These are phyloP conservation scores for Coprinellus micaceus DNA, from an alignment of 768 basidiomycete species.

Conservation along the genomic window DNA sequence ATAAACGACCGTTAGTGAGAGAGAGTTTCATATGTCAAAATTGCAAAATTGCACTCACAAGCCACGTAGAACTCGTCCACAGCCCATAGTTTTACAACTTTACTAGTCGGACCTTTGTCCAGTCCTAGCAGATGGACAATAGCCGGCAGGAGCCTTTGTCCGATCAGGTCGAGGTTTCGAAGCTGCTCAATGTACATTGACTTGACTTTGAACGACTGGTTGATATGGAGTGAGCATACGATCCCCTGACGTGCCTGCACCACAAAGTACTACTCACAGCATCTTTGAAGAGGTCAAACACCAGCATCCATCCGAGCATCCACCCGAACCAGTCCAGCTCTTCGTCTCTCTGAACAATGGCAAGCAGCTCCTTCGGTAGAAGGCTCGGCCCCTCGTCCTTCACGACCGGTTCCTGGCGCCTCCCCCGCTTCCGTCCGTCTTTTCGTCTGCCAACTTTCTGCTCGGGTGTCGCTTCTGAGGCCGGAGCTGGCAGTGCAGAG, in stretches of 20 bases:
- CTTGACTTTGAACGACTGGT: conserved; percentile 85
- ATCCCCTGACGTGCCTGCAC: too few relatives aligned
- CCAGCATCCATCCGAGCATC: conserved; percentile 87
- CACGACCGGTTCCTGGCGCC: conserved; percentile 9
- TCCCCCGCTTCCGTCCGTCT: conserved; percentile 1
- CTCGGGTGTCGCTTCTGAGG: background rate
- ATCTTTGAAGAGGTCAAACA: conserved; percentile 79
- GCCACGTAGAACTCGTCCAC: conserved; percentile 81
- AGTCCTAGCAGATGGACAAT: conserved; percentile 66
- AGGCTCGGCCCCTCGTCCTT: conserved; percentile 9
- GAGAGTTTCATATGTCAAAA: background rate
- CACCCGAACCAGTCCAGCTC: conserved; percentile 46
- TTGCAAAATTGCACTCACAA: conserved; percentile 39
- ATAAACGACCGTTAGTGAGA: too few relatives aligned
- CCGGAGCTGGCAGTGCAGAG: background rate
- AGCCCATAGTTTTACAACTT: conserved; percentile 80
- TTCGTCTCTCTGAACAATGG: conserved; percentile 48
- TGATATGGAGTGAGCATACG: too few relatives aligned
- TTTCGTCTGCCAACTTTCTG: conserved; percentile 1
- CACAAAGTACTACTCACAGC: conserved; percentile 74
- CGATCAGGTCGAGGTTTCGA: conserved; percentile 63
- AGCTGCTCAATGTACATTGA: conserved; percentile 85
- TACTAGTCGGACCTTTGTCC: too few relatives aligned
- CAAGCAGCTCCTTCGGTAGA: conserved; percentile 66
- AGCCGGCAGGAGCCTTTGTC: conserved; percentile 62